phyloP scores from a whole-genome alignment of 2,329 filamentous ascomycete genomes.

The Pestalotiopsis sp. region DNA sequence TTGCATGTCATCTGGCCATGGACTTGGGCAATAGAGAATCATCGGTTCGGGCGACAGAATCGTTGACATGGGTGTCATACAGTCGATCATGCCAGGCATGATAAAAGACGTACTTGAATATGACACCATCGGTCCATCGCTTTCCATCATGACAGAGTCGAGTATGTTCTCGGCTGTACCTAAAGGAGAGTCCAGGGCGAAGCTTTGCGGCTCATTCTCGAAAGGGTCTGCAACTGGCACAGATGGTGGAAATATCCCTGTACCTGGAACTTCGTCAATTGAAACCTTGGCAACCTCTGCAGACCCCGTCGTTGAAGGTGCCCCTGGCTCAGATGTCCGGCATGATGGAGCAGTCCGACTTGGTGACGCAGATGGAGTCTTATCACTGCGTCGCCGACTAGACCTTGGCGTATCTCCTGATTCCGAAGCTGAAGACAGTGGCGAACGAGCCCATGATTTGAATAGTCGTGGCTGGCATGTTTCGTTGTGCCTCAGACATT shows the following conservation, averaged over 20 bases:
- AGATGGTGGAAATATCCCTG: background rate
- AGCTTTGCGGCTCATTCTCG: background rate
- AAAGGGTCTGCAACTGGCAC: background rate
- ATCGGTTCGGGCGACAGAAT: background rate
- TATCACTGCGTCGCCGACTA: background rate
- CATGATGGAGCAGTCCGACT: background rate
- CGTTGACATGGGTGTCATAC: background rate
- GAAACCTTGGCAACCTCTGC: background rate
- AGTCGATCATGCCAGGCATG: background rate
- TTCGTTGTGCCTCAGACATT: background rate
- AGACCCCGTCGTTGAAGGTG: background rate
- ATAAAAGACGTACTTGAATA: background rate
- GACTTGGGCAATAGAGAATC: background rate
- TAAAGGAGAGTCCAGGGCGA: background rate
- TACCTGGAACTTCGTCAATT: background rate
- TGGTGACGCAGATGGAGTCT: background rate
- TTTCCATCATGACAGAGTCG: background rate
- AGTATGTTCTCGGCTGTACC: background rate
- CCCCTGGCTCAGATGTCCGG: background rate
- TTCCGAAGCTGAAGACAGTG: too few species aligned
- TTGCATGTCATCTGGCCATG: background rate
- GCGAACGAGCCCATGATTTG: background rate
- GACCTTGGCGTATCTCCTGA: background rate
- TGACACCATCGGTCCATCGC: background rate
- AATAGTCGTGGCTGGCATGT: background rate